Percentiles rank a stretch among this genome's conserved stretches.
Conservation (phyloP, 768 basidiomycete species). For the Suillus brevipes region DNA sequence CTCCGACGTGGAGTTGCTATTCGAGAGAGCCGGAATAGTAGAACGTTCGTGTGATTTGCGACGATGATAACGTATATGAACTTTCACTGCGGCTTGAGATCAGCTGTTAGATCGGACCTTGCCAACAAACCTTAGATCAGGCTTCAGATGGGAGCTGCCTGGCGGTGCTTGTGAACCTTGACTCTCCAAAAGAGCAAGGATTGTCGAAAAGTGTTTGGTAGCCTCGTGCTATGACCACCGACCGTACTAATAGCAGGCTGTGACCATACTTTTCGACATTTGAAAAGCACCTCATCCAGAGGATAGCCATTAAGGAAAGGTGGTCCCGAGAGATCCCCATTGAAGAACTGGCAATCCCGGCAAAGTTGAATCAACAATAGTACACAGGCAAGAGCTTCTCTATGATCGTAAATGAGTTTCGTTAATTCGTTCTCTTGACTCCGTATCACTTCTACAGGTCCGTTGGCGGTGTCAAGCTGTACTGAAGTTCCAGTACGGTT, state of each 20-base stretch:
- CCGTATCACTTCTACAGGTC: constrained; percentile 11
- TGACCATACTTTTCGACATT: constrained; percentile 11
- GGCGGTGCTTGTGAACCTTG: constrained; percentile 1
- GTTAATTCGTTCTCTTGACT: constrained; percentile 21
- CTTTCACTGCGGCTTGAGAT: constrained; percentile 17
- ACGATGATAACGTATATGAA: constrained; percentile 1
- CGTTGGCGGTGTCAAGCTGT: constrained; percentile 23
- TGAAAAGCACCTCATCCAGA: constrained; percentile 26
- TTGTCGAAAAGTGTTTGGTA: constrained; percentile 12
- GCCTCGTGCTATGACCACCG: constrained; percentile 30
- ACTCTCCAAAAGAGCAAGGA: constrained; percentile 2
- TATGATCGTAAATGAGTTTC: constrained; percentile 13
- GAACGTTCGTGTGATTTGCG: constrained; percentile 2
- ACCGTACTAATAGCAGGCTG: constrained; percentile 6
- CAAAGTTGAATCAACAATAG: constrained; percentile 29
- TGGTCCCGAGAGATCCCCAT: constrained; percentile 27
- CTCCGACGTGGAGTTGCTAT: constrained; percentile 22
- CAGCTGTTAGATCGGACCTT: constrained; percentile 32
- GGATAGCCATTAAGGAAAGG: constrained; percentile 30
- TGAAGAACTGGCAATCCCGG: constrained; percentile 16
- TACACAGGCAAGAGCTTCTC: constrained; percentile 25
- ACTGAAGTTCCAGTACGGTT: neutral
- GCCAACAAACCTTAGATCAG: constrained; percentile 33
- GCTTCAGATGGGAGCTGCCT: neutral
- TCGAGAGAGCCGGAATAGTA: constrained; percentile 9